Evolutionary conservation across 2,329 filamentous ascomycete genomes (phyloP).

Genomic region (Aspergillus terreus): DNA sequence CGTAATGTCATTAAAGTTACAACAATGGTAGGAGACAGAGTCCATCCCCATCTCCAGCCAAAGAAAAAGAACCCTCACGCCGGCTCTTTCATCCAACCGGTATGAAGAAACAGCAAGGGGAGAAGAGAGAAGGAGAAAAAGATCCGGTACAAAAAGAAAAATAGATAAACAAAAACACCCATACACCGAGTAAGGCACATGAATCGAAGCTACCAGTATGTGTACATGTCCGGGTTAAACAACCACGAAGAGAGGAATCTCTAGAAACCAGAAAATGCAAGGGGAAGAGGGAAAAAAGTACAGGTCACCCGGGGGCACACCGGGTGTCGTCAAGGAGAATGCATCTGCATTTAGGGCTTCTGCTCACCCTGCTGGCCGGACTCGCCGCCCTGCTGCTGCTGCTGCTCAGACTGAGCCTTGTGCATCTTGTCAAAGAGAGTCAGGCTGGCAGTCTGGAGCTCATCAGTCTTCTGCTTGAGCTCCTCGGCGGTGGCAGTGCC

Average conservation of each 20-base stretch:
- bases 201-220: constrained; percentile 31
- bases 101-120: constrained; percentile 17
- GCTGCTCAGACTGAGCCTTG: constrained; percentile 76
- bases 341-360: constrained; percentile 57
- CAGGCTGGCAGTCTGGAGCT: constrained; percentile 91
- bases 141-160: constrained; percentile 12
- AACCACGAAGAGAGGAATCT: constrained; percentile 23
- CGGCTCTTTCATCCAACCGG: background rate
- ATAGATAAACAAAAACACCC: constrained; percentile 28
- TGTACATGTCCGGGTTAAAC: constrained; percentile 32
- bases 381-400: constrained; percentile 46
- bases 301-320: constrained; percentile 8
- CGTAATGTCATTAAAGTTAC: constrained; percentile 40
- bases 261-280: constrained; percentile 19
- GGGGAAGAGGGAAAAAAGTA: constrained; percentile 21
- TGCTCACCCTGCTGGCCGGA: constrained; percentile 56
- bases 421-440: constrained; percentile 99
- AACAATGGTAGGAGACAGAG: constrained; percentile 27
- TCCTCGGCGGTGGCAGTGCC: constrained; percentile 79
- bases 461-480: constrained; percentile 98
- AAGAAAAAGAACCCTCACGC: constrained; percentile 2
- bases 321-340: constrained; percentile 15
- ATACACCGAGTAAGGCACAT: constrained; percentile 30
- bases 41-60: constrained; percentile 23
- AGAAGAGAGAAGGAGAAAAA: constrained; percentile 24